phyloP scores from a whole-genome alignment of 306 rosid species.

The Nissolia schottii region DNA sequence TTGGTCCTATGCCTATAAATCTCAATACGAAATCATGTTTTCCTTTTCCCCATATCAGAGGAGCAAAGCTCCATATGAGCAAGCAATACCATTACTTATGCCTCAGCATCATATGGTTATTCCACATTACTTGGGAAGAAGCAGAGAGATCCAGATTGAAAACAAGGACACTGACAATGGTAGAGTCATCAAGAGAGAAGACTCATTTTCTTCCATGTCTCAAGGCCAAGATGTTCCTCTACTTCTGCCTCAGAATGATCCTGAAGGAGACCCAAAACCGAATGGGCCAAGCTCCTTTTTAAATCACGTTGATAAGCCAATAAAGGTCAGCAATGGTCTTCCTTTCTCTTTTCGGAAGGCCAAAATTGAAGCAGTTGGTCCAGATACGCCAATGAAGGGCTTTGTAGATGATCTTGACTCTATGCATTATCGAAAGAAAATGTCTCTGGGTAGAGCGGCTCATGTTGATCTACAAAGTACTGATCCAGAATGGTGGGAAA shows the following conservation, averaged over 20 bases:
- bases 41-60: slow-evolving; percentile 49
- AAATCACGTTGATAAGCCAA: slow-evolving; percentile 30
- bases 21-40: slow-evolving; percentile 14
- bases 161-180: slow-evolving; percentile 25
- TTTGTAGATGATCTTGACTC: slow-evolving; percentile 77
- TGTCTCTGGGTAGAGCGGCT: slow-evolving; percentile 15
- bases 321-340: slow-evolving; percentile 27
- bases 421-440: slow-evolving; percentile 31
- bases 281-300: slow-evolving; percentile 26
- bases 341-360: slow-evolving; percentile 42
- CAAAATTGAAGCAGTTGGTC: slow-evolving; percentile 54
- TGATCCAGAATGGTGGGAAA: slow-evolving; percentile 92
- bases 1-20: slow-evolving; percentile 27
- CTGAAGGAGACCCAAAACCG: slow-evolving; percentile 41
- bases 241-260: slow-evolving; percentile 57
- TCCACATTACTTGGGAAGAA: slow-evolving; percentile 90
- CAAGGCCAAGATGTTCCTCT: slow-evolving; percentile 78
- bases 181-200: slow-evolving; percentile 44
- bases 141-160: slow-evolving; percentile 50
- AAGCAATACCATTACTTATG: slow-evolving; percentile 93
- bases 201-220: slow-evolving; percentile 62
- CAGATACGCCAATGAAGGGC: slow-evolving; percentile 77
- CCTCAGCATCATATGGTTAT: slow-evolving; percentile 99
- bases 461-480: slow-evolving; percentile 28
- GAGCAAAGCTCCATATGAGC: slow-evolving; percentile 93